These are phyloP conservation scores for Sugiyamaella pinicola DNA, from an alignment of 1,139 yeast species.

Conservation along the genomic window DNA sequence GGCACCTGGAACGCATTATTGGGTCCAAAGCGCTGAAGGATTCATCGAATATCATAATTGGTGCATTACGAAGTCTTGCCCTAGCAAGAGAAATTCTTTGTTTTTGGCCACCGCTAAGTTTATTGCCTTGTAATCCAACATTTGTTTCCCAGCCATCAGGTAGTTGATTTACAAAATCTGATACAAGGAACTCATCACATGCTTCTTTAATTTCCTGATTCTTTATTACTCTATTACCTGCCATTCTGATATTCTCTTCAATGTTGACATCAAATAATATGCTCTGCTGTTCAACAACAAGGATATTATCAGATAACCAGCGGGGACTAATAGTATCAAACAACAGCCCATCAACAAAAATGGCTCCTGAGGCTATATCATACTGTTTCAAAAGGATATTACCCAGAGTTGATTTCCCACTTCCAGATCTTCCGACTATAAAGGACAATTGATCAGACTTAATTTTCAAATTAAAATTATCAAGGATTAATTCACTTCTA, in stretches of 20 bases:
- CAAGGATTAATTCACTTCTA: constrained; percentile 53
- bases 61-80: constrained; percentile 70
- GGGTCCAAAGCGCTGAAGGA: constrained; percentile 79
- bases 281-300: constrained; percentile 73
- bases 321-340: constrained; percentile 47
- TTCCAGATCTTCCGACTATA: constrained; percentile 83
- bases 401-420: constrained; percentile 86
- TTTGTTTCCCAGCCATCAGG: constrained; percentile 58
- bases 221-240: constrained; percentile 22
- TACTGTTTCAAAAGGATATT: constrained; percentile 65
- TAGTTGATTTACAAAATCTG: constrained; percentile 49
- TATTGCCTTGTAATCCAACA: constrained; percentile 50
- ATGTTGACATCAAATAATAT: constrained; percentile 66
- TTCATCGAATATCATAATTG: constrained; percentile 81
- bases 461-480: constrained; percentile 51
- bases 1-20: constrained; percentile 44
- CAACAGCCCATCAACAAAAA: constrained; percentile 58
- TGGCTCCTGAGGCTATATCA: constrained; percentile 49
- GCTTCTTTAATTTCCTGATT: constrained; percentile 17
- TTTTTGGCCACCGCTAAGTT: constrained; percentile 88
- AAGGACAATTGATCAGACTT: constrained; percentile 55
- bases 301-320: constrained; percentile 65
- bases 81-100: constrained; percentile 84
- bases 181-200: constrained; percentile 26
- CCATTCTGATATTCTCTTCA: constrained; percentile 61